phyloP scores from a whole-genome alignment of 768 basidiomycete species.

The Lyophyllum decastes region DNA sequence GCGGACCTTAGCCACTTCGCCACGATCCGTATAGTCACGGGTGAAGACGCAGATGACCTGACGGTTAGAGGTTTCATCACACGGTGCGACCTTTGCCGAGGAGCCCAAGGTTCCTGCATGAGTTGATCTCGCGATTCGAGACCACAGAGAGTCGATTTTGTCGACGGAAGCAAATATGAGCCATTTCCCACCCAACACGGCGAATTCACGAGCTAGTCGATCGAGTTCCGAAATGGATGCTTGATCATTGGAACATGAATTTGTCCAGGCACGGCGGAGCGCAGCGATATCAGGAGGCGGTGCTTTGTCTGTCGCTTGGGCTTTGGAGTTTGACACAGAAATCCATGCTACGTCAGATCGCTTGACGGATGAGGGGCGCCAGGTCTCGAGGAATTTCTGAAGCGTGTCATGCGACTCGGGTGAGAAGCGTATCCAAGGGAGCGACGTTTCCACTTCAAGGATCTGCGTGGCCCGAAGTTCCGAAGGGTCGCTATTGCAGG shows the following conservation, averaged over 20 bases:
- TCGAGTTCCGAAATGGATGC: constrained; percentile 7
- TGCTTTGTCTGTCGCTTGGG: neutral
- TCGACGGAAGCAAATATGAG: constrained; percentile 7
- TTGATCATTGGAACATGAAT: constrained; percentile 1
- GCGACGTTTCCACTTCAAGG: neutral
- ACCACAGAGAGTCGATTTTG: constrained; percentile 15
- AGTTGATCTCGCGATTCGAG: constrained; percentile 10
- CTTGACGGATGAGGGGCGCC: constrained; percentile 8
- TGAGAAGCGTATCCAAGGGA: constrained; percentile 8
- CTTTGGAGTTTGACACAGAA: neutral
- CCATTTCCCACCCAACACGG: constrained; percentile 17
- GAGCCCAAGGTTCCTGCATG: constrained; percentile 15
- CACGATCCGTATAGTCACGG: constrained; percentile 11
- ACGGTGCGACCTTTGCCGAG: constrained; percentile 14
- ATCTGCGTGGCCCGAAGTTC: constrained; percentile 1
- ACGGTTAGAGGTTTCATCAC: constrained; percentile 1
- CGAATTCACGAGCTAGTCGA: constrained; percentile 4
- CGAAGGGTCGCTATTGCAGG: neutral
- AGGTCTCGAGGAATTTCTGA: neutral
- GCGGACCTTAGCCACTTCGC: constrained; percentile 14
- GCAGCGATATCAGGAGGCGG: neutral
- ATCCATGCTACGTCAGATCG: constrained; percentile 11
- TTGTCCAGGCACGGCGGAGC: constrained; percentile 2
- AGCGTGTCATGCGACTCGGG: neutral
- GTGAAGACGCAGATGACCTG: constrained; percentile 20